Base-by-base conservation (phyloP, 1,139 yeast genomes). In the Blastobotrys illinoisensis region DNA sequence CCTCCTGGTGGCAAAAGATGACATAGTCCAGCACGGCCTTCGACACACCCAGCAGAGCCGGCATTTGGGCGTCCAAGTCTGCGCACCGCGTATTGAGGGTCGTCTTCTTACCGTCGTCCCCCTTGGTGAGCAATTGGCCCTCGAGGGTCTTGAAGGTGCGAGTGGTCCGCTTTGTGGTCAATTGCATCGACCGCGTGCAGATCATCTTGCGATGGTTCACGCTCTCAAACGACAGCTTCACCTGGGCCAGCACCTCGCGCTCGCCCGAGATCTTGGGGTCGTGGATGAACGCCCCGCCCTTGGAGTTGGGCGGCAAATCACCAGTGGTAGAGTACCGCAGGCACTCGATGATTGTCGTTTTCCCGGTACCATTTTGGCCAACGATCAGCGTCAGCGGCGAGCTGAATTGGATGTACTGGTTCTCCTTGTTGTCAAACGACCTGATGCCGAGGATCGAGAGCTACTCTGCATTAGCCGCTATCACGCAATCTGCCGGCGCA, bases 311-410 rank as follows among this genome's bases (percentile, higher is more conserved):
- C 0, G 99, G 99, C 58, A 91, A 74, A 65, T 87, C 95, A 5
- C 99, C 99, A 0, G 99, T 93, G 11, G 99, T 88, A 19, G 96
- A 95, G 69, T 91, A 93, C 66, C 90, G 83, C 57, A 95, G 75
- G 67, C 97, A 90, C 69, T 95, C 99, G 58, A 95, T 95, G 54
- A 95, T 85, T 1, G 99, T 91, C 58, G 99, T 95, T 69, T 95
- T 95, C n/a, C 99, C 99, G 44, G 97, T 86, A 46, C 99, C 99
- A 72, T 95, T 95, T 57, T 88, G 89, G 0, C 99, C 99, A 50
- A 95, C 96, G 56, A 95, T 93, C 54, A 95, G 76, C 0, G 99
- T 95, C 64, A 95, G 72, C 0, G 99, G 99, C 49, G 82, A 81
- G 9, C 93, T 93, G 71, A 95, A 95, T 66, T 88, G 89, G 58